These are phyloP conservation scores for Sclerospora graminicola DNA, from an alignment of 352 stramenopile species.

Conservation along the genomic window DNA sequence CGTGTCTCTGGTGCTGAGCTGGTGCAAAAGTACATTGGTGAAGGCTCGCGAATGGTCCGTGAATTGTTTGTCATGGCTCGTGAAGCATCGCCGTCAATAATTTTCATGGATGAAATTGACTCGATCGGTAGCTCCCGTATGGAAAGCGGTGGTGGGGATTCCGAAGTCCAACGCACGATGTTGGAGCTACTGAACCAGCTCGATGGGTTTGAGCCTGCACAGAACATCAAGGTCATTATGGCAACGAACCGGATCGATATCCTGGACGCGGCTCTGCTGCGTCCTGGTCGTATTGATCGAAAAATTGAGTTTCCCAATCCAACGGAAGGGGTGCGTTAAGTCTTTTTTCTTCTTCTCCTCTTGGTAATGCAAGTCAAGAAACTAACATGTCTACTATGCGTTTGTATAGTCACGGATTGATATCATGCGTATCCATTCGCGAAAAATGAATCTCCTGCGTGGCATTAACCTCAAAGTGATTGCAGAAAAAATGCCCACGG, in stretches of 20 bases:
- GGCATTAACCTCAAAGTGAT: slow-evolving; percentile 98
- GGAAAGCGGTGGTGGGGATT: slow-evolving; percentile 92
- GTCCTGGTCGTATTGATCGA: slow-evolving; percentile 96
- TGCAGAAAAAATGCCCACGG: slow-evolving; percentile 97
- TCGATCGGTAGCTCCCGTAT: slow-evolving; percentile 93
- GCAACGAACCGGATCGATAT: slow-evolving; percentile 99
- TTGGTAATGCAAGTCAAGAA: not conserved
- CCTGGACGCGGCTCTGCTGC: slow-evolving; percentile 93
- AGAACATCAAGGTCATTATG: slow-evolving; percentile 99
- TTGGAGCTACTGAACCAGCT: slow-evolving; percentile 98
- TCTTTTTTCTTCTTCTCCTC: too few species aligned
- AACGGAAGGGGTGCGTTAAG: slow-evolving; percentile 87
- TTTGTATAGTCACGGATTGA: slow-evolving; percentile 80
- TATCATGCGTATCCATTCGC: slow-evolving; percentile 98
- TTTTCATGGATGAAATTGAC: slow-evolving; percentile 99
- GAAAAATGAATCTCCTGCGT: slow-evolving; percentile 98
- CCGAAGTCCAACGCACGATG: slow-evolving; percentile 99
- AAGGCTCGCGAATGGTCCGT: slow-evolving; percentile 97
- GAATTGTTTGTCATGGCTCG: slow-evolving; percentile 99
- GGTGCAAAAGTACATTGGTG: slow-evolving; percentile 99
- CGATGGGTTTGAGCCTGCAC: slow-evolving; percentile 92
- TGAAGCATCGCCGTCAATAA: slow-evolving; percentile 96
- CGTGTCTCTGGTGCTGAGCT: slow-evolving; percentile 97
- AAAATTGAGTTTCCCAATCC: slow-evolving; percentile 99
- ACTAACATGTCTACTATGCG: slow-evolving; percentile 5